phyloP scores from a whole-genome alignment of 805 yeast species.

The Candida corydali region DNA sequence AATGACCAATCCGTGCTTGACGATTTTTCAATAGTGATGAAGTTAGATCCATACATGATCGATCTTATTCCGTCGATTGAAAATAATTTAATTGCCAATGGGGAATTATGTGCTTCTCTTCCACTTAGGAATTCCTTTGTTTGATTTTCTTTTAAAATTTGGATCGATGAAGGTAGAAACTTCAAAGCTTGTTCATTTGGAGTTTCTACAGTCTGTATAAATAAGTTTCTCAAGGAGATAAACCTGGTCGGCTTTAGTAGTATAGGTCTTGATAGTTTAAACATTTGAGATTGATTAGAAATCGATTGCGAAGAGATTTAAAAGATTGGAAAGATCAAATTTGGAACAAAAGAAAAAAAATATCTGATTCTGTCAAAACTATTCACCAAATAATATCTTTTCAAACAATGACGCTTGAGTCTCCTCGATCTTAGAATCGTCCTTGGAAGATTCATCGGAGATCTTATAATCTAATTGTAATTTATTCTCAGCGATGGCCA shows the following conservation, averaged over 20 bases:
- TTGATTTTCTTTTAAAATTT: constrained; percentile 55
- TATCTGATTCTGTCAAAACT: not conserved
- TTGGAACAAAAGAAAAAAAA: not conserved
- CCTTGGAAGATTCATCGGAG: constrained; percentile 26
- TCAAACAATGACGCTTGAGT: constrained; percentile 52
- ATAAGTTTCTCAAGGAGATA: constrained; percentile 27
- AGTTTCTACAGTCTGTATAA: constrained; percentile 79
- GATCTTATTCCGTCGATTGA: constrained; percentile 72
- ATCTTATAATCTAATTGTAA: constrained; percentile 75
- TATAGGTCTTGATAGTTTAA: constrained; percentile 1
- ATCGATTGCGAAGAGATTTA: not conserved
- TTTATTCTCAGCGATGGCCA: constrained; percentile 83
- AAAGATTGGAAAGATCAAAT: too few species aligned
- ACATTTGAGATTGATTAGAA: too few species aligned
- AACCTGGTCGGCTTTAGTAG: not conserved
- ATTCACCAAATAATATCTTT: constrained; percentile 40
- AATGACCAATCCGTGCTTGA: constrained; percentile 53
- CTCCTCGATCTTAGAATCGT: constrained; percentile 44
- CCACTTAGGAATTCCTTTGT: constrained; percentile 74
- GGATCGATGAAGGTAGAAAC: constrained; percentile 65
- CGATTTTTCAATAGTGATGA: constrained; percentile 74
- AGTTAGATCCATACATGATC: constrained; percentile 78
- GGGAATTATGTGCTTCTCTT: constrained; percentile 71
- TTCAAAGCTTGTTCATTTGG: constrained; percentile 86
- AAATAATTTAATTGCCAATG: constrained; percentile 71